Conservation (phyloP, 192 early-diverging fungal species). For the Coemansia sp. region DNA sequence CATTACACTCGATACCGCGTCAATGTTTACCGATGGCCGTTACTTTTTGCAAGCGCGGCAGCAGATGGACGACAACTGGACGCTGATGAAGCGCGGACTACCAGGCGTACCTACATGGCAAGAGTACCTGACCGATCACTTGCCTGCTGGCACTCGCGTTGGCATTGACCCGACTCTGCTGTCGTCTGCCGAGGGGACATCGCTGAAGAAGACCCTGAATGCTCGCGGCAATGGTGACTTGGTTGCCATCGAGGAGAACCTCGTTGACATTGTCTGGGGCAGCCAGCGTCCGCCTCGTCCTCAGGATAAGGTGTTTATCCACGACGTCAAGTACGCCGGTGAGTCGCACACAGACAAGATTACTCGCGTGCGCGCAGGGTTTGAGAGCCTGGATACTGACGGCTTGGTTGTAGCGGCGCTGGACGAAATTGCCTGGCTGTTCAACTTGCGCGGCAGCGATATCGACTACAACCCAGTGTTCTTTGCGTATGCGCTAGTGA, state of each 20-base stretch:
- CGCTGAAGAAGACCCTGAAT: conserved; percentile 60
- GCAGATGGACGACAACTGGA: conserved; percentile 93
- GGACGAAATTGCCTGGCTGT: conserved; percentile 97
- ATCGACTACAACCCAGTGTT: conserved; percentile 97
- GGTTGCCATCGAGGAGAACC: conserved; percentile 73
- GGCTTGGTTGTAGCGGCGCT: conserved; percentile 86
- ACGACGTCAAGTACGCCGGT: conserved; percentile 73
- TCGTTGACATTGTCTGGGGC: conserved; percentile 87
- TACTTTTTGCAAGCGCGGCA: conserved; percentile 96
- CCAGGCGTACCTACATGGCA: conserved; percentile 87
- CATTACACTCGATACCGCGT: conserved; percentile 74
- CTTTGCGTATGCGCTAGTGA: conserved; percentile 88
- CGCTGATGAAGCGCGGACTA: conserved; percentile 89
- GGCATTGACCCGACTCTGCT: conserved; percentile 91
- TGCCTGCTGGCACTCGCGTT: conserved; percentile 76
- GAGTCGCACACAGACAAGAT: conserved; percentile 68
- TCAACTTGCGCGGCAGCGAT: conserved; percentile 96
- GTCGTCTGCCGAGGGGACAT: conserved; percentile 64
- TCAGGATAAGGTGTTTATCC: conserved; percentile 63
- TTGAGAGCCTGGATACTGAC: conserved; percentile 64
- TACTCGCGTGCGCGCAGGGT: conserved; percentile 62
- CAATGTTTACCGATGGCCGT: conserved; percentile 95
- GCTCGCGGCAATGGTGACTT: conserved; percentile 61
- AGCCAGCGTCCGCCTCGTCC: conserved; percentile 74
- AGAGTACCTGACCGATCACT: conserved; percentile 76